Evolutionary conservation across 257 asterid genomes (phyloP).

Genomic region (Verbascum thapsus): DNA sequence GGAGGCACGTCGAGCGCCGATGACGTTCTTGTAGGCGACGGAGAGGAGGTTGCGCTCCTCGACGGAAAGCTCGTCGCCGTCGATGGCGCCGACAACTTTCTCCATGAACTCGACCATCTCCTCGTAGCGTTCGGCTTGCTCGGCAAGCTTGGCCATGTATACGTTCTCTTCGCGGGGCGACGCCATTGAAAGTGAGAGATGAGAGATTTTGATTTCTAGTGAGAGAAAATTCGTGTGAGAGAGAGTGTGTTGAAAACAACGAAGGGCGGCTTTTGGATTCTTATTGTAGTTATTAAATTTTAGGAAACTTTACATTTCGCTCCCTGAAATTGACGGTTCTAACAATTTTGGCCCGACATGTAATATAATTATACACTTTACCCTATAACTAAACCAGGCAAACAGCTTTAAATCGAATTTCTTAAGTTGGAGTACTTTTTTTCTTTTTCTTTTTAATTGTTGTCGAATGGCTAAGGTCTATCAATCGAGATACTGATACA

Average conservation of each 20-base stretch:
- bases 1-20: constrained; percentile 61
- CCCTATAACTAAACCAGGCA: no score
- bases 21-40: constrained; percentile 59
- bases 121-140: constrained; percentile 92
- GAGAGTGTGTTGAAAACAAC: background rate
- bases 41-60: constrained; percentile 65
- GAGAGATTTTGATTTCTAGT: constrained; percentile 17
- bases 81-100: constrained; percentile 70
- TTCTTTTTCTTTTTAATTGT: no score
- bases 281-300: background rate
- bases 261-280: constrained; percentile 30
- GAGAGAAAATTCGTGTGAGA: constrained; percentile 19
- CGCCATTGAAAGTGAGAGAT: constrained; percentile 51
- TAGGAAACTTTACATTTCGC: no score
- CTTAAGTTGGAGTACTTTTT: no score
- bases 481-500: no score
- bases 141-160: constrained; percentile 89
- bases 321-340: no score
- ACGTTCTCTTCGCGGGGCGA: constrained; percentile 83
- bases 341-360: no score
- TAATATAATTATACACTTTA: no score
- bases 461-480: no score
- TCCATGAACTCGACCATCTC: constrained; percentile 97
- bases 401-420: no score
- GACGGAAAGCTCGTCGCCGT: constrained; percentile 57